These are phyloP conservation scores for Naganishia sp. DNA, from an alignment of 1,284 basidiomycete species.

Conservation along the genomic window DNA sequence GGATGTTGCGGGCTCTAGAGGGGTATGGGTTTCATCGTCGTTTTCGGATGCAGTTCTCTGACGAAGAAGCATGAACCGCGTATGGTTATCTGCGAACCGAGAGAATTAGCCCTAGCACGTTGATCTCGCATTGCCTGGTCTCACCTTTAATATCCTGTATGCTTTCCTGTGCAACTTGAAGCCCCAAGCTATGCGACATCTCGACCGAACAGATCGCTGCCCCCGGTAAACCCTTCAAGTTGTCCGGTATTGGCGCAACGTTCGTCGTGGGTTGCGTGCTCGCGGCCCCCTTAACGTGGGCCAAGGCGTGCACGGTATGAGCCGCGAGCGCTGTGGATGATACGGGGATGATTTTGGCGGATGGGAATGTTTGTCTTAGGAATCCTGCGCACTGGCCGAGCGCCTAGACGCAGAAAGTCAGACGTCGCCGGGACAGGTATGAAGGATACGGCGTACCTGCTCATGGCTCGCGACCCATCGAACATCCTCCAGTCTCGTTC, in stretches of 20 bases:
- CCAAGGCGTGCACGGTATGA: constrained; percentile 36
- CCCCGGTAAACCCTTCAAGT: constrained; percentile 33
- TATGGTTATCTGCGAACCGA: constrained; percentile 47
- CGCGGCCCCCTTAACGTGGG: not conserved
- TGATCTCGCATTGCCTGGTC: constrained; percentile 29
- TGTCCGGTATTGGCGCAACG: constrained; percentile 24
- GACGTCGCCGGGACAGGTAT: not conserved
- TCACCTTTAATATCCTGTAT: constrained; percentile 48
- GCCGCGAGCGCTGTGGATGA: constrained; percentile 51
- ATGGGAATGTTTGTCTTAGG: constrained; percentile 41
- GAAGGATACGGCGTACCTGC: constrained; percentile 40
- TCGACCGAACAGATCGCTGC: constrained; percentile 51
- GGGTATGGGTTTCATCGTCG: not conserved
- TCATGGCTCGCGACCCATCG: constrained; percentile 50
- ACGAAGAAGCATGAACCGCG: constrained; percentile 49
- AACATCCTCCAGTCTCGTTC: constrained; percentile 42
- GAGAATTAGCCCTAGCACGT: not conserved
- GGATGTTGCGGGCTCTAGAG: not conserved
- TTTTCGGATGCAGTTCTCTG: not conserved
- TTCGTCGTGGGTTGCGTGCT: too few relatives aligned
- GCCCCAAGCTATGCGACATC: constrained; percentile 39
- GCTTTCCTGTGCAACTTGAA: constrained; percentile 45
- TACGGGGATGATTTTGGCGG: constrained; percentile 39
- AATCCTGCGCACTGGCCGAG: constrained; percentile 50
- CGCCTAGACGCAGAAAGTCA: constrained; percentile 38